Evolutionary conservation across 2,329 filamentous ascomycete species (phyloP), one percentile per base, ranked within the genome.

Genomic region (Daldinia eschscholtzii): DNA sequence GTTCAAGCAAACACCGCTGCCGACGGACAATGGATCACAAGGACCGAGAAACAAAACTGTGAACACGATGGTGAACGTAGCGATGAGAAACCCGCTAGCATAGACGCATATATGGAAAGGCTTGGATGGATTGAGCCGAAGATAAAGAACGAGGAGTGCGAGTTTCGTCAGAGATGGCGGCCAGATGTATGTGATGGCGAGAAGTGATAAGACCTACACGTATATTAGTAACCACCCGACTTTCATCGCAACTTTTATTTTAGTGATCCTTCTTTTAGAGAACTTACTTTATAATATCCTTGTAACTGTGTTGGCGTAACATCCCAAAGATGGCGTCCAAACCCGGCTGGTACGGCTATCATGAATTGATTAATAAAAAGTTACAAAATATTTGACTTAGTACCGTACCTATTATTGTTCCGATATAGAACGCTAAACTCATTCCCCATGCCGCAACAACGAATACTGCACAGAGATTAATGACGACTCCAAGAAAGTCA

Each of bases 291-390:
- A 15, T 50, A 57, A 23, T 63, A 57, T n/a, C 53, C 60, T 1
- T 48, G 33, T 20, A 63, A 10, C 23, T 57, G 52, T n/a, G 30
- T 39, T 42, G 41, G 60, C 13, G 52, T 63, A 26, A 63, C 42
- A 35, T 63, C 60, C 60, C 60, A 63, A 28, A 63, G 18, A n/a
- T 63, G 60, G 2, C 60, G 46, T 4, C 60, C 60, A 56, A 57
- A 63, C 26, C 60, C 60, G 13, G 60, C 52, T 9, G 60, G 60
- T 18, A 55, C 39, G 13, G 60, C 60, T 57, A 28, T 18, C 0
- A 44, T 26, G 18, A 15, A 37, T 7, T 1, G 3, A 30, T 62
- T 6, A 56, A 46, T 15, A 39, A 44, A 28, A 18, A 6, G 9
- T 7, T 6, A n/a, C 35, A 42, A 42, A 2, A 30, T 42, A n/a